These are phyloP conservation scores for Ceratobasidium sp. DNA, from an alignment of 1,284 basidiomycete genomes.

Conservation along the genomic window DNA sequence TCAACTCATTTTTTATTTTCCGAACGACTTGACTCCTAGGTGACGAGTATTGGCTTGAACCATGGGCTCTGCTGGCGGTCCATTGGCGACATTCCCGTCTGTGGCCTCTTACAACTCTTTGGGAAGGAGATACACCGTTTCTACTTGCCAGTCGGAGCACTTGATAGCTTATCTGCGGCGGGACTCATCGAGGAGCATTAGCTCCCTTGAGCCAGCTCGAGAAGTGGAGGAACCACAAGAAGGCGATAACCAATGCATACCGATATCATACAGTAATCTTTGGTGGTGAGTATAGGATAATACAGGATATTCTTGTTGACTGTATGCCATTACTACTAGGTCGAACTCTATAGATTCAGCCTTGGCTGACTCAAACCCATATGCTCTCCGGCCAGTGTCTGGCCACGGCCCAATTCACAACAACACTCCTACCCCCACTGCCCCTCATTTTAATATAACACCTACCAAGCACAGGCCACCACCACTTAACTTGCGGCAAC, in stretches of 20 bases:
- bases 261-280: background rate
- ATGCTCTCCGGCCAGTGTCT: background rate
- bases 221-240: background rate
- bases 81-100: slow-evolving; percentile 17
- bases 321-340: background rate
- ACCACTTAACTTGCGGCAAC: slow-evolving; percentile 5
- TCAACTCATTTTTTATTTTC: background rate
- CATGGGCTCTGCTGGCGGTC: slow-evolving; percentile 1
- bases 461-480: slow-evolving; percentile 15
- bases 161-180: slow-evolving; percentile 28
- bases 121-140: background rate
- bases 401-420: background rate
- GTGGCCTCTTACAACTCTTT: slow-evolving; percentile 5
- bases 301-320: background rate
- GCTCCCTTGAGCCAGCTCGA: background rate
- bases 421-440: background rate
- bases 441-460: background rate
- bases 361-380: background rate
- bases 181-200: slow-evolving; percentile 17
- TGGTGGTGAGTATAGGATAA: slow-evolving; percentile 4
- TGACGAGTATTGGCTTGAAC: background rate
- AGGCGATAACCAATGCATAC: background rate
- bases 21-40: background rate
- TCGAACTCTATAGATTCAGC: background rate
- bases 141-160: slow-evolving; percentile 1